Percentiles rank a stretch among this genome's conserved stretches.
Evolutionary conservation across 2,329 filamentous ascomycete genomes (phyloP).

Genomic region (Tothia fuscella): DNA sequence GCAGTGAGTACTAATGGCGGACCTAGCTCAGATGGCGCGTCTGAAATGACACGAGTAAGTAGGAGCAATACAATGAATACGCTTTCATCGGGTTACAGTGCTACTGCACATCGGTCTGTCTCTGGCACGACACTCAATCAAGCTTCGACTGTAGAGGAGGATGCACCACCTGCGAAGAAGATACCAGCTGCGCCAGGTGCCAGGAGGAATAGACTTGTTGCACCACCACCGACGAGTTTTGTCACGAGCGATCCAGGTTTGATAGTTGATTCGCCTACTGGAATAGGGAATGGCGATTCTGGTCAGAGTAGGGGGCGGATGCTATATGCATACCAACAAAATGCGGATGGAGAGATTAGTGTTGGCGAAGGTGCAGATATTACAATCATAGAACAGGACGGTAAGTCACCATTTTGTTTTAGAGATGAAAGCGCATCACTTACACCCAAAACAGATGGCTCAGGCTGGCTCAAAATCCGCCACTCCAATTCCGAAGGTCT

Average conservation of each 20-base stretch:
- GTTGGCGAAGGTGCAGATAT: conserved; percentile 72
- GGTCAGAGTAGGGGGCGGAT: conserved; percentile 66
- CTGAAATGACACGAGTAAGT: conserved; percentile 59
- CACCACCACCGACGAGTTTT: conserved; percentile 76
- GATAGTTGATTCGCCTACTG: not conserved
- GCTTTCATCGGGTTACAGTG: conserved; percentile 75
- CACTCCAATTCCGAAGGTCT: conserved; percentile 66
- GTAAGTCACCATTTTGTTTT: conserved; percentile 41
- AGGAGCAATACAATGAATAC: conserved; percentile 64
- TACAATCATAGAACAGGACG: conserved; percentile 70
- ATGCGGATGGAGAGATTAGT: conserved; percentile 67
- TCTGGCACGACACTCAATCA: conserved; percentile 41
- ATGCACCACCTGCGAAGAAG: conserved; percentile 12
- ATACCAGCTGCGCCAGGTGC: conserved; percentile 15
- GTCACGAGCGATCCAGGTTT: conserved; percentile 37
- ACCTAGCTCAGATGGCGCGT: conserved; percentile 21
- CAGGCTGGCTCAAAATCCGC: conserved; percentile 82
- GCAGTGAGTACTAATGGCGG: conserved; percentile 30
- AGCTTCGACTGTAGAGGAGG: conserved; percentile 39
- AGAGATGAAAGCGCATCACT: conserved; percentile 1
- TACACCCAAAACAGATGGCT: conserved; percentile 53
- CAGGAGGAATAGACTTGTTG: conserved; percentile 61
- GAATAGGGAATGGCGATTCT: not conserved
- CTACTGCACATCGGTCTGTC: conserved; percentile 58
- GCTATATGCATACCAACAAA: conserved; percentile 77